These are phyloP conservation scores for Colletotrichum sidae DNA, from an alignment of 2,329 filamentous ascomycete species.

Conservation along the genomic window DNA sequence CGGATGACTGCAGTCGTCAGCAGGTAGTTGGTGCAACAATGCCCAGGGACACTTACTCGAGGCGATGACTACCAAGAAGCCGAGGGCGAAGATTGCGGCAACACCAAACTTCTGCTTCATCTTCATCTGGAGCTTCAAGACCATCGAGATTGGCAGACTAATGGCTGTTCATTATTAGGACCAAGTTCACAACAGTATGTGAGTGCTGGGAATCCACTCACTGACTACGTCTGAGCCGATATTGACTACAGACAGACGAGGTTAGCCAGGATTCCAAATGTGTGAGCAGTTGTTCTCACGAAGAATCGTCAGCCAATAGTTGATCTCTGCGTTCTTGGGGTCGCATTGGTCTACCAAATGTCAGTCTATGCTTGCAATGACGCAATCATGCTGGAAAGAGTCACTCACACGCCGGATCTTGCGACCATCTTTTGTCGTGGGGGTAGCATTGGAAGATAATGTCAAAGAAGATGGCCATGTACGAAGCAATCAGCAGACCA, in stretches of 20 bases:
- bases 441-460: constrained; percentile 54
- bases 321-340: constrained; percentile 31
- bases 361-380: constrained; percentile 1
- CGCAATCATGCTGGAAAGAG: not conserved
- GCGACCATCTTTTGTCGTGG: constrained; percentile 46
- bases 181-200: not conserved
- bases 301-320: constrained; percentile 38
- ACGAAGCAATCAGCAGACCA: constrained; percentile 45
- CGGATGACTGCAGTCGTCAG: constrained; percentile 43
- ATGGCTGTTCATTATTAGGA: constrained; percentile 41
- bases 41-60: constrained; percentile 41
- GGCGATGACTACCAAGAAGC: constrained; percentile 46
- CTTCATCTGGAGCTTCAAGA: constrained; percentile 48
- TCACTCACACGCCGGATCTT: constrained; percentile 41
- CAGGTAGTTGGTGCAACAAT: rapidly evolving
- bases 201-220: not conserved
- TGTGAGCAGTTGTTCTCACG: constrained; percentile 9
- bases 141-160: constrained; percentile 49
- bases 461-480: constrained; percentile 50
- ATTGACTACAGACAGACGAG: not conserved
- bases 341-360: constrained; percentile 29
- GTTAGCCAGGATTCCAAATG: not conserved
- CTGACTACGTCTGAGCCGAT: constrained; percentile 19
- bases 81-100: constrained; percentile 45
- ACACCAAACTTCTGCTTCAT: constrained; percentile 48